Evolutionary conservation across 768 basidiomycete genomes (phyloP), one percentile per base, ranked within the genome.

Genomic region (Trametes sanguinea): DNA sequence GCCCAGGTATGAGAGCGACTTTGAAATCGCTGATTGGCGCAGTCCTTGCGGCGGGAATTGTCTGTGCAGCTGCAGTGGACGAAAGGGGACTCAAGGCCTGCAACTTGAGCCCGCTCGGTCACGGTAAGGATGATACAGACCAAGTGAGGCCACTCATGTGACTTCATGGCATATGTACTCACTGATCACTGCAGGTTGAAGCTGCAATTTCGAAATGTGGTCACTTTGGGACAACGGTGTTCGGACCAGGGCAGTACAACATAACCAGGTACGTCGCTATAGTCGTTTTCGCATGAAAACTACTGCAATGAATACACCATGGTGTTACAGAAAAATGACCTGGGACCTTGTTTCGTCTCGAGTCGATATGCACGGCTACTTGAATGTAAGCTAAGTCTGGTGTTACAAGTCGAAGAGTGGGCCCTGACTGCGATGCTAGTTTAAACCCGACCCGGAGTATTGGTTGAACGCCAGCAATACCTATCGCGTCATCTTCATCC

Each of bases 401-500:
- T 22, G n/a, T n/a, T n/a, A 4, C 44, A 4, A 17, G 33, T 16
- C 17, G 35, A 9, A 13, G 5, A 30, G 4, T 27, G 29, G 35
- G 10, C 4, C 14, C 6, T 32, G 6, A 11, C 14, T 27, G 35
- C 17, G 35, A 11, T 45, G 30, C 13, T 16, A 86, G 84, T 86
- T 85, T 70, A 70, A 76, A 9, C 83, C 84, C 6, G 75, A 85
- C 65, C 76, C 84, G 42, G 69, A 84, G 57, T 85, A 76, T 67
- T 85, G 85, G 85, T 73, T 85, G 46, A 73, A 86, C 59, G 67
- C 79, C 27, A 73, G 74, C 52, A 85, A 82, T 65, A 86, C 85
- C 0, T 85, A 83, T 67, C 79, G 83, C 17, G 84, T 85, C 16
- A 80, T 86, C 22, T 85, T 83, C 68, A 83, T 86, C 57, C 85